Evolutionary conservation across 163 green algal species (phyloP), one percentile per base, ranked within the genome.

Genomic region (Volvox carteri): DNA sequence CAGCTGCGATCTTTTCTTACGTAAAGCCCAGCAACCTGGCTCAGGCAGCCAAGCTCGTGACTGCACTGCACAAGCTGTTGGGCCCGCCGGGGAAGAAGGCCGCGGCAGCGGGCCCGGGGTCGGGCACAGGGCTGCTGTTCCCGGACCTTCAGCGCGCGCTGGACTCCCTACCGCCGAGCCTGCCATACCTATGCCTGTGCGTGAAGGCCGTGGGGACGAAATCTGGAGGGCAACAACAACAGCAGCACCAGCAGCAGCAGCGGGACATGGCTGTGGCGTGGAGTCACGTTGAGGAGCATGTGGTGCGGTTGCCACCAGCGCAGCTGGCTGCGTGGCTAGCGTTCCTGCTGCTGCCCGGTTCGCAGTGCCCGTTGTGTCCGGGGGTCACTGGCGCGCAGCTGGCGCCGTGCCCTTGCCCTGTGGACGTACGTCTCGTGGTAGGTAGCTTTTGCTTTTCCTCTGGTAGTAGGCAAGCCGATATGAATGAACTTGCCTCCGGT

Each of bases 31-130:
- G 35, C 37, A 89, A 75, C 70, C 39, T 89, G 44, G 1, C 58
- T 12, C 84, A 89, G 48, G 84, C 68, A 1, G 50, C 52, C 48
- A 89, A 89, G 84, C 70, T 89, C 46, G 33, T 75, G 18, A 33
- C 62, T 21, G 84, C 84, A 16, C 84, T 89, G 58, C 81, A 87
- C 81, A 87, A 79, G 67, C 46, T 87, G 81, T 37, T 79, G 46
- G 65, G 81, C 21, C 65, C 81, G 44, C 65, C 67, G 65, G 81
- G 28, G 0, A 77, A 62, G 39, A 87, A 79, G 35, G 5, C 70
- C 1, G 23, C 73, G 28, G 35, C 68, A 42, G 73, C 11, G 48
- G 48, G 5, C 6, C 37, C 28, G 19, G 42, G 2, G 16, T 4
- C 35, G 8, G 42, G 1, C 16, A 14, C 48, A 6, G 48, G 39